Evolutionary conservation across 139 green algal genomes (phyloP), one percentile per base, ranked within the genome.

Genomic region (Eudorina sp.): DNA sequence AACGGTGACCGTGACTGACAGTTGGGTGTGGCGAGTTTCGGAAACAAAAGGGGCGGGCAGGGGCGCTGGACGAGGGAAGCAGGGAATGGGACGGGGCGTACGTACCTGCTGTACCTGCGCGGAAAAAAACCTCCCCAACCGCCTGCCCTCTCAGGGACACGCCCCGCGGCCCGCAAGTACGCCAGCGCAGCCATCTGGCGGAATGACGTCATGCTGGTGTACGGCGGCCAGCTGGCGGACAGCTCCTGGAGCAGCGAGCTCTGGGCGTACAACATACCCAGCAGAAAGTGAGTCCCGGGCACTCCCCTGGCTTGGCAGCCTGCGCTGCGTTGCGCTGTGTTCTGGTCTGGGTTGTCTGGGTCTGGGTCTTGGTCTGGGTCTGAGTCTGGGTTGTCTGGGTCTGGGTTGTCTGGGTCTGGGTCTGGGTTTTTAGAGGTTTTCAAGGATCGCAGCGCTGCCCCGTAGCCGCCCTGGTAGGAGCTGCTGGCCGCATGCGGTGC

Each of bases 241-340:
- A 58, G 40, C 3, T 55, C 11, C 13, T 40, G 36, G 23, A 75
- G 34, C 55, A 55, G 18, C 55, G 79, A 85, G 79, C 60, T 85
- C 4, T 85, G 79, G 79, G 55, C 79, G 18, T 85, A 85, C 60
- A 75, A 85, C 40, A 7, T 85, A 29, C 58, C 55, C 13, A 11
- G 13, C 0, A 40, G 58, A 4, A 75, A 25, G 77, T 84, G 75
- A 34, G 73, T 7, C n/a, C n/a, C n/a, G n/a, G n/a, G n/a, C n/a
- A n/a, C n/a, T n/a, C n/a, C n/a, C n/a, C 64, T 19, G 27, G 66
- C 34, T 14, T 45, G 66, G 13, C 13, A 58, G 16, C 13, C 13
- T 13, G 16, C 51, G 51, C 51, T 58, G 16, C 51, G 16, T 58
- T 13, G 13, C 13, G 13, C 13, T 58, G 51, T n/a, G n/a, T n/a